phyloP scores from a whole-genome alignment of 1,284 basidiomycete genomes.

The Cutaneotrichosporon mucoides region DNA sequence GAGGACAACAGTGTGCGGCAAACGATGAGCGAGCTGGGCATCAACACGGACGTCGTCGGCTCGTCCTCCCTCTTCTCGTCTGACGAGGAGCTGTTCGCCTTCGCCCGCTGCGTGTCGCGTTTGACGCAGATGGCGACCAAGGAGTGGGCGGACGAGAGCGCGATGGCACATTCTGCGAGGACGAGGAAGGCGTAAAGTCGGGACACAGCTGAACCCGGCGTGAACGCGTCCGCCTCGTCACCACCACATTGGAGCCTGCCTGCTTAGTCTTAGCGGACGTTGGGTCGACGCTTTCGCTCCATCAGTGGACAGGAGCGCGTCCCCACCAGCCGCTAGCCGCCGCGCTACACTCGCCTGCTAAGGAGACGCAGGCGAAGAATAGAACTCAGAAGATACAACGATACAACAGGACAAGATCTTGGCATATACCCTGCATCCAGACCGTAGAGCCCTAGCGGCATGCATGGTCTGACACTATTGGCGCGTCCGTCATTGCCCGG shows the following conservation, averaged over 20 bases:
- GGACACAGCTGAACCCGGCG: too few relatives aligned
- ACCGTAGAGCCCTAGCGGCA: slow-evolving; percentile 3
- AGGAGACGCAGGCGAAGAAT: too few relatives aligned
- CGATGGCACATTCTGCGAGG: slow-evolving; percentile 7
- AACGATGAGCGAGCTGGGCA: slow-evolving; percentile 56
- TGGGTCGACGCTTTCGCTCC: too few relatives aligned
- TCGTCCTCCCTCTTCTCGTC: slow-evolving; percentile 82
- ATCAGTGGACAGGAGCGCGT: too few relatives aligned
- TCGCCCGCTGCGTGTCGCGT: slow-evolving; percentile 84
- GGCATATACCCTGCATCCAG: slow-evolving; percentile 11
- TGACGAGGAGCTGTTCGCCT: slow-evolving; percentile 92
- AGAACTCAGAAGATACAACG: background rate
- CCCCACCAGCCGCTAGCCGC: too few relatives aligned
- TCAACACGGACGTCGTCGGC: slow-evolving; percentile 68
- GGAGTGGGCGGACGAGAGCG: slow-evolving; percentile 24
- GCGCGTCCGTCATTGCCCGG: too few relatives aligned
- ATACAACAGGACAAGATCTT: background rate
- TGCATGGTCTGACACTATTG: slow-evolving; percentile 1
- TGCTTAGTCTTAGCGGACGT: too few relatives aligned
- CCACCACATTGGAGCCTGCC: too few relatives aligned
- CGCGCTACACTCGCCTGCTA: too few relatives aligned
- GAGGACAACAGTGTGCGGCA: slow-evolving; percentile 69
- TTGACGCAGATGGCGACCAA: slow-evolving; percentile 73
- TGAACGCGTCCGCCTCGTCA: too few relatives aligned
- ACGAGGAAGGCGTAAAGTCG: too few relatives aligned